Conservation (phyloP, 257 asterid species). For the Apocynum venetum region DNA sequence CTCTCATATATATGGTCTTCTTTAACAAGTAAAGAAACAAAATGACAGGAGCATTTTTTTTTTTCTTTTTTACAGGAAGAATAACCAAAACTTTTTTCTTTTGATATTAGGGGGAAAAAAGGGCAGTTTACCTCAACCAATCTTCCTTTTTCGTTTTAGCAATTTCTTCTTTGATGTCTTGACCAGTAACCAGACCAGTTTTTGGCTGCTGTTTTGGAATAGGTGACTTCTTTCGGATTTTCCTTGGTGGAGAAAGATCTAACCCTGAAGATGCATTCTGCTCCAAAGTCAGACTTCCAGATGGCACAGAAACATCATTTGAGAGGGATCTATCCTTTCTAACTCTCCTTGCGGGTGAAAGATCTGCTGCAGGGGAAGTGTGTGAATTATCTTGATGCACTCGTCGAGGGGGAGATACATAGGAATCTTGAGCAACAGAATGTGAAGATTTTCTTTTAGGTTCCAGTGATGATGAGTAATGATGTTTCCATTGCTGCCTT, state of each 20-base stretch:
- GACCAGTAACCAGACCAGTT: slow-evolving; percentile 80
- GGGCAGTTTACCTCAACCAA: slow-evolving; percentile 52
- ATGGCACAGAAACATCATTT: slow-evolving; percentile 20
- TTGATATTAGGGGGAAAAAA: too few species aligned
- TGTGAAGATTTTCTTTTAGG: slow-evolving; percentile 2
- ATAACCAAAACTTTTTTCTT: neutral
- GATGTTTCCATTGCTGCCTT: slow-evolving; percentile 13
- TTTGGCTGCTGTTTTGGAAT: slow-evolving; percentile 34
- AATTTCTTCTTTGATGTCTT: slow-evolving; percentile 67
- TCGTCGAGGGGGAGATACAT: slow-evolving; percentile 62
- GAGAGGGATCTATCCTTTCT: slow-evolving; percentile 32
- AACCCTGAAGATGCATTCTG: slow-evolving; percentile 23
- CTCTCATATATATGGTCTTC: too few species aligned
- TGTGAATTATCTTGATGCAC: slow-evolving; percentile 28
- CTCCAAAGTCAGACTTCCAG: slow-evolving; percentile 14
- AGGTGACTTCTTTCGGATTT: slow-evolving; percentile 34
- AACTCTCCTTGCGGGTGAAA: slow-evolving; percentile 57
- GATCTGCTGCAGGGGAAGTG: slow-evolving; percentile 28
- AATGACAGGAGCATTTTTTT: neutral
- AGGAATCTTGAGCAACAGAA: slow-evolving; percentile 29
- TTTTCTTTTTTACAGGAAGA: neutral
- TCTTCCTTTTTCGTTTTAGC: slow-evolving; percentile 56
- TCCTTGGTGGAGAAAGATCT: slow-evolving; percentile 90
- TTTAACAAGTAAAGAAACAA: neutral
- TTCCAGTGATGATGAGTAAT: slow-evolving; percentile 10